Base-by-base conservation (phyloP, 2,329 filamentous ascomycete species). In the Ophiostoma quercus region DNA sequence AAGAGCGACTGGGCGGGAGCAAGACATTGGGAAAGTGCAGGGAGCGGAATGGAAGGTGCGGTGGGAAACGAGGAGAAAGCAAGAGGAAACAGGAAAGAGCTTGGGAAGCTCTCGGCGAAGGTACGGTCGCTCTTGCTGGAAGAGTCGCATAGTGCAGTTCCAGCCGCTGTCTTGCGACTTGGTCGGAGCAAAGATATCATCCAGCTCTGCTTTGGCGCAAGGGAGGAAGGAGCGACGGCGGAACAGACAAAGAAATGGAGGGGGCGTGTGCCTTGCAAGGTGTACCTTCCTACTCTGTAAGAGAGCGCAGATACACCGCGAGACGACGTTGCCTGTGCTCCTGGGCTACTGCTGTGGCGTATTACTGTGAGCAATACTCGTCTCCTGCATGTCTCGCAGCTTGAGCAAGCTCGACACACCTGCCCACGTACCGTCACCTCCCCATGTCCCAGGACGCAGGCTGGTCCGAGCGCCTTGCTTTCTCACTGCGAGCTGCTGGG, bases 1-100 rank as follows among this genome's bases (percentile, higher is more conserved):
- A 57, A 16, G n/a, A 11, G 51, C 14, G 51, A 57, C 51, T 32
- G 25, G 57, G 57, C 57, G 57, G 57, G n/a, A 32, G 25, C 12
- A 32, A 62, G 25, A 14, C 25, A 62, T 2, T 14, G 57, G 25
- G 25, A 16, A 62, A 16, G 57, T 12, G 57, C n/a, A 14, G 22
- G 25, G 25, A 62, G 25, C 11, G 12, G 57, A 32, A 34, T 62
- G 57, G 25, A 32, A 22, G 41, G 47, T 47, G 41, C 51, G 9
- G 51, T 25, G 51, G 51, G n/a, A 22, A 57, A 57, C 9, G n/a
- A 57, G 51, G n/a, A 25, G 51, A 25, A 57, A 25, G 51, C 51
- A 57, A 57, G 69, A 66, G 71, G 68, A 71, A 67, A 67, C 62
- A 43, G 57, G 57, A 62, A 62, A 62, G 25, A 34, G 57, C 57